These are phyloP conservation scores for Pleurotus ostreatus DNA, from an alignment of 768 basidiomycete genomes.

Conservation along the genomic window DNA sequence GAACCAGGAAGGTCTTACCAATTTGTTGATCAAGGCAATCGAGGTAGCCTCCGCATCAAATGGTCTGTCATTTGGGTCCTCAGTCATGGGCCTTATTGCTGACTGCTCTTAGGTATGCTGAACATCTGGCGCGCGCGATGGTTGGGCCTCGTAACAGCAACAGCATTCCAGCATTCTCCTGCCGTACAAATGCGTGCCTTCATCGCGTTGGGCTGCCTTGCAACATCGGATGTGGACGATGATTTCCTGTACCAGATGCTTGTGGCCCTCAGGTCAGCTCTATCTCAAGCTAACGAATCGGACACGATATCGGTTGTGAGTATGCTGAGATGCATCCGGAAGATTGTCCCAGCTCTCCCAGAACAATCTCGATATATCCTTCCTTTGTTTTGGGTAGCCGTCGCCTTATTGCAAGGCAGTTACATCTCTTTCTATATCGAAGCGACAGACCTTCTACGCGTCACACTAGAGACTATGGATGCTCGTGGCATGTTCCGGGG, in stretches of 20 bases:
- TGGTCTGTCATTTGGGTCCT: slow-evolving; percentile 41
- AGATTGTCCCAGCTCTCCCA: slow-evolving; percentile 67
- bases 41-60: slow-evolving; percentile 61
- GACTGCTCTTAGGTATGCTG: slow-evolving; percentile 48
- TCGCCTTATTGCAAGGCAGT: slow-evolving; percentile 77
- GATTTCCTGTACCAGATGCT: slow-evolving; percentile 93
- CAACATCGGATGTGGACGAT: slow-evolving; percentile 83
- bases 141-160: slow-evolving; percentile 86
- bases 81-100: not conserved
- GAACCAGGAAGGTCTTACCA: slow-evolving; percentile 59
- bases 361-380: slow-evolving; percentile 68
- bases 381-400: slow-evolving; percentile 84
- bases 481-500: slow-evolving; percentile 53
- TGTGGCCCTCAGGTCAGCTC: slow-evolving; percentile 74
- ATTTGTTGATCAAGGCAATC: slow-evolving; percentile 59
- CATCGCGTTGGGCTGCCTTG: slow-evolving; percentile 77
- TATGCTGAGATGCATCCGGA: slow-evolving; percentile 85
- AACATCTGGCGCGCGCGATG: slow-evolving; percentile 93
- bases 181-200: slow-evolving; percentile 88
- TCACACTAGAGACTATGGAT: slow-evolving; percentile 63
- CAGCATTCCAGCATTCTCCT: slow-evolving; percentile 86
- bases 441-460: slow-evolving; percentile 62
- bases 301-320: slow-evolving; percentile 74
- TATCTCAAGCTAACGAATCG: slow-evolving; percentile 62
- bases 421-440: slow-evolving; percentile 67